Evolutionary conservation across 805 yeast genomes (phyloP).

Genomic region (Pachysolen tannophilus): DNA sequence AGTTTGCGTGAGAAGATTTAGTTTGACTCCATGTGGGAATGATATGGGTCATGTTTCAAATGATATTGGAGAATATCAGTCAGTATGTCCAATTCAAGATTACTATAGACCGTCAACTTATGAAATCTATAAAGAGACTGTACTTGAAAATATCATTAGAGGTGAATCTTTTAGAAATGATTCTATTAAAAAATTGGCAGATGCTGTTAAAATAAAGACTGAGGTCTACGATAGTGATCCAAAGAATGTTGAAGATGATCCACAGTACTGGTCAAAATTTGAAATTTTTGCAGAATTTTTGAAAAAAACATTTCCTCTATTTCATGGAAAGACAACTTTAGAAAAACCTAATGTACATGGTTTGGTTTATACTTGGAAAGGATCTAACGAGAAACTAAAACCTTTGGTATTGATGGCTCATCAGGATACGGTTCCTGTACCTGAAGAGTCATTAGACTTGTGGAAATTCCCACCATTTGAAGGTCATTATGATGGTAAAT

Average conservation of each 20-base stretch:
- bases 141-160: constrained; percentile 21
- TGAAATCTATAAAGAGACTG: constrained; percentile 8
- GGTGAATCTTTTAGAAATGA: constrained; percentile 24
- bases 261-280: constrained; percentile 42
- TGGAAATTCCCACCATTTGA: constrained; percentile 65
- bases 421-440: constrained; percentile 77
- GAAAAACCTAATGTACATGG: constrained; percentile 62
- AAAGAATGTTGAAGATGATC: constrained; percentile 33
- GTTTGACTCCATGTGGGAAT: too few relatives aligned
- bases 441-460: constrained; percentile 37
- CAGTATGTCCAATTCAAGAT: constrained; percentile 12
- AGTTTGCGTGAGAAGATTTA: too few relatives aligned
- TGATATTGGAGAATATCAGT: too few relatives aligned
- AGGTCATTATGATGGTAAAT: constrained; percentile 55
- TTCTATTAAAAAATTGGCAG: constrained; percentile 35
- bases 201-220: constrained; percentile 47
- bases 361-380: constrained; percentile 55
- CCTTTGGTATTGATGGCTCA: constrained; percentile 68
- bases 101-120: constrained; percentile 13
- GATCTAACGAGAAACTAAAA: constrained; percentile 40
- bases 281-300: constrained; percentile 44
- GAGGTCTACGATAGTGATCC: constrained; percentile 45
- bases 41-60: too few relatives aligned
- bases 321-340: constrained; percentile 43
- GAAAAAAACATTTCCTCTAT: constrained; percentile 45